Base-by-base conservation (phyloP, 495 filamentous ascomycete species). In the Hypoxylon lenormandii region DNA sequence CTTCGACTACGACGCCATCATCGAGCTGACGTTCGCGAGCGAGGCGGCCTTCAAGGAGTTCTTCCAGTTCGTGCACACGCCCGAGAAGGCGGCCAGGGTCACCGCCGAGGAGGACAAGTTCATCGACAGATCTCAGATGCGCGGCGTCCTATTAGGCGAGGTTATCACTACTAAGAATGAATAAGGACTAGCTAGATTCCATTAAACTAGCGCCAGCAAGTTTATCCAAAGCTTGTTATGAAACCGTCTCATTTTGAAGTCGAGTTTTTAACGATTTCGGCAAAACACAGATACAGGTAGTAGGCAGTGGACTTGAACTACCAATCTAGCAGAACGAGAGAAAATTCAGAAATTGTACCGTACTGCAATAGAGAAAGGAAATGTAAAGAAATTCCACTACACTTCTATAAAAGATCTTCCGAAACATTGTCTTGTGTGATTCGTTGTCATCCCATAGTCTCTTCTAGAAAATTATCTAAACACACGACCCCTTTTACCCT, bases 1-100 rank as follows among this genome's bases (percentile, higher is more conserved):
- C 23, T 78, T 80, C 30, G 76, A 82, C 23, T 80, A 77, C 54
- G 81, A 83, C 51, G 74, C 70, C 11, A 65, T 76, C 19, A 78
- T 73, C 3, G 77, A 79, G 45, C 42, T 83, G 4, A 75, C 65
- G 0, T 82, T 80, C 48, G 53, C 59, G 10, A 74, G 80, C 46
- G 71, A 74, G 22, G 73, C 56, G 15, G 71, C 72, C 6, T 79
- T 76, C 48, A 49, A 75, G 15, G 64, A 54, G 0, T 78, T 80
- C 50, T 53, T 38, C 36, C 75, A 70, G 0, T 70, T 73, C 37
- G 36, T 78, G 0, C 64, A 73, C 26, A 51, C 60, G 2, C 55
- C 61, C 0, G 74, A 72, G 66, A 69, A 30, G 62, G 60, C 22
- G 70, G 77, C 66, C 26, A 66, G 23, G 58, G 42, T 73, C 16